Evolutionary conservation across 1,284 basidiomycete genomes (phyloP).

Genomic region (Thecaphora thlaspeos): DNA sequence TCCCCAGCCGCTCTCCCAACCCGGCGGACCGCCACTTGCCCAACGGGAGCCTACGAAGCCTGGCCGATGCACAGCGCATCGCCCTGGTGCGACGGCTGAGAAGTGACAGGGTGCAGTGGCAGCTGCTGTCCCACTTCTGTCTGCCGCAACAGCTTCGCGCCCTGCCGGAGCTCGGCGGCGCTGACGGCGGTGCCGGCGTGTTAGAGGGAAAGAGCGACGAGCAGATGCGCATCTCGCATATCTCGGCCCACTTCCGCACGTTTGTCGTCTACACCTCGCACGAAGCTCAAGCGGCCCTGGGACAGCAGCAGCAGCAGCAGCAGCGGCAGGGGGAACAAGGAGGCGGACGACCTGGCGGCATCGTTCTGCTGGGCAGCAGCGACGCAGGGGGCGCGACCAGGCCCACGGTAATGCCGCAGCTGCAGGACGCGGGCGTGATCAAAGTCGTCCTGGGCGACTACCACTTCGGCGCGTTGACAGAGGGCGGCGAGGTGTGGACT

Average conservation of each 20-base stretch:
- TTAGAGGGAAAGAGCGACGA: no score
- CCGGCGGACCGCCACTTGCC: background rate
- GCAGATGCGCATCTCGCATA: conserved; percentile 61
- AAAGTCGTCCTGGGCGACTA: conserved; percentile 85
- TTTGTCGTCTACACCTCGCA: conserved; percentile 66
- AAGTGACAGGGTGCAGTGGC: conserved; percentile 63
- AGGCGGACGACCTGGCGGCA: conserved; percentile 15
- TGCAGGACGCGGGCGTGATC: conserved; percentile 74
- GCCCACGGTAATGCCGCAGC: conserved; percentile 68
- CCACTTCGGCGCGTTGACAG: conserved; percentile 79
- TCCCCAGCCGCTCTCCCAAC: conserved; percentile 3
- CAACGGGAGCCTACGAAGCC: background rate
- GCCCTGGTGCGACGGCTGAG: no score
- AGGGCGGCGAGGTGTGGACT: conserved; percentile 72
- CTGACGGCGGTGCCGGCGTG: no score
- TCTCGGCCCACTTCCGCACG: conserved; percentile 77
- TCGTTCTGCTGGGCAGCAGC: conserved; percentile 24
- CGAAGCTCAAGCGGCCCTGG: no score
- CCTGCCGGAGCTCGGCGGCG: background rate
- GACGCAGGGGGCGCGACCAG: conserved; percentile 37
- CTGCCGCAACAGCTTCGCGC: conserved; percentile 2
- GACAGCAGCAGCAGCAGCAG: conserved; percentile 61
- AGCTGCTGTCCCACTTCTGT: conserved; percentile 56
- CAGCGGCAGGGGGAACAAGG: conserved; percentile 61
- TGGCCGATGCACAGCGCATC: conserved; percentile 5